Conservation (phyloP, 2,329 filamentous ascomycete species). For the Pseudogymnoascus sp. region DNA sequence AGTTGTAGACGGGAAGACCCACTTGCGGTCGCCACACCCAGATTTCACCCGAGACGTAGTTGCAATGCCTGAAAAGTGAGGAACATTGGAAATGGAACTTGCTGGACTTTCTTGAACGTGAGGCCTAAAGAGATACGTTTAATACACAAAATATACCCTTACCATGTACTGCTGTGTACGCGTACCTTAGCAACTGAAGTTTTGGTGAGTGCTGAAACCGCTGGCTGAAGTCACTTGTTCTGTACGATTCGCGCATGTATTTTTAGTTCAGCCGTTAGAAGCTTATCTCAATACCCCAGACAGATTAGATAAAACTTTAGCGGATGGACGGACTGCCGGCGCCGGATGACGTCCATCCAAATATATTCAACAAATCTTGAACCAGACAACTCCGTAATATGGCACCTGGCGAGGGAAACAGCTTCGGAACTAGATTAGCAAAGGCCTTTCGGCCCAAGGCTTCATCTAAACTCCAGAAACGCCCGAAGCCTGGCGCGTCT, state of each 20-base stretch:
- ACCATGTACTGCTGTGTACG: too few species aligned
- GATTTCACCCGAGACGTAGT: background rate
- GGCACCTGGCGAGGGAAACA: background rate
- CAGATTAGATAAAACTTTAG: slow-evolving; percentile 5
- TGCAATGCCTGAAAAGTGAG: background rate
- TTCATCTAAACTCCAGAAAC: slow-evolving; percentile 2
- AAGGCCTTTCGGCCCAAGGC: background rate
- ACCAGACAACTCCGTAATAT: background rate
- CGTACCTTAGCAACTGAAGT: background rate
- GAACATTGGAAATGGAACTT: background rate
- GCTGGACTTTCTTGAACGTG: background rate
- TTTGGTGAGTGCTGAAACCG: background rate
- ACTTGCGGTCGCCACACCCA: too few species aligned
- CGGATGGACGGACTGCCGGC: background rate
- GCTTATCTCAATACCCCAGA: background rate
- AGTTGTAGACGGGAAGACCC: too few species aligned
- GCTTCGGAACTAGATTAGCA: background rate
- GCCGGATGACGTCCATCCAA: background rate
- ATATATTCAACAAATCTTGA: background rate
- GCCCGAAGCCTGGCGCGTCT: background rate
- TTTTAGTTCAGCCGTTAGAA: background rate
- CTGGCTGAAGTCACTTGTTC: background rate
- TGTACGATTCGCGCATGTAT: background rate
- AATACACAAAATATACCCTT: background rate
- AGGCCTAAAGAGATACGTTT: background rate